A percentile compares a stretch with the other conserved stretches of the same genome.
Conservation (phyloP, 176 grass and related monocot species). For the Poa annua region DNA sequence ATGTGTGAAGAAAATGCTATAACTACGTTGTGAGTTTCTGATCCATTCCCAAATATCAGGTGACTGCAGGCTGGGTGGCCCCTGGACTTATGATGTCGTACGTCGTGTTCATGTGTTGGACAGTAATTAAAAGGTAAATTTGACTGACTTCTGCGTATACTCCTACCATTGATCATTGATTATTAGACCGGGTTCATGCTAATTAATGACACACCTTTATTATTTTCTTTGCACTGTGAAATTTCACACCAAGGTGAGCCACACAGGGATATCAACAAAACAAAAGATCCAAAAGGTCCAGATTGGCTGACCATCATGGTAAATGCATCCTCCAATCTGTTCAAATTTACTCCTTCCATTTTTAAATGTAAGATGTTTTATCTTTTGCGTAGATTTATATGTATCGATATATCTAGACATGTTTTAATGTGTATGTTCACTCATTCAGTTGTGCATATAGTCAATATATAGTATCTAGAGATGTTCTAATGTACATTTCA, state of each 20-base stretch:
- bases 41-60: neutral
- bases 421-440: no score
- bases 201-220: conserved; percentile 14
- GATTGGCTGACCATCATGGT: neutral
- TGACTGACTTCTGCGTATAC: neutral
- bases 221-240: neutral
- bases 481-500: no score
- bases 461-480: no score
- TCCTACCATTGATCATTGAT: neutral
- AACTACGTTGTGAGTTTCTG: neutral
- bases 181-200: neutral
- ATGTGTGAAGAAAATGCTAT: neutral
- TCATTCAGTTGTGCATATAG: no score
- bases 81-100: neutral
- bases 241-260: neutral
- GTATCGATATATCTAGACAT: no score
- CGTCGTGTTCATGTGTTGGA: neutral
- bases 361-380: no score
- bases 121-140: neutral
- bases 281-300: neutral
- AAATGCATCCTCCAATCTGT: neutral
- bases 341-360: neutral
- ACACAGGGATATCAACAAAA: neutral
- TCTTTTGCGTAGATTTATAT: no score
- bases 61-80: neutral